Evolutionary conservation across 805 yeast genomes (phyloP).

Genomic region (Blastobotrys muscicola): DNA sequence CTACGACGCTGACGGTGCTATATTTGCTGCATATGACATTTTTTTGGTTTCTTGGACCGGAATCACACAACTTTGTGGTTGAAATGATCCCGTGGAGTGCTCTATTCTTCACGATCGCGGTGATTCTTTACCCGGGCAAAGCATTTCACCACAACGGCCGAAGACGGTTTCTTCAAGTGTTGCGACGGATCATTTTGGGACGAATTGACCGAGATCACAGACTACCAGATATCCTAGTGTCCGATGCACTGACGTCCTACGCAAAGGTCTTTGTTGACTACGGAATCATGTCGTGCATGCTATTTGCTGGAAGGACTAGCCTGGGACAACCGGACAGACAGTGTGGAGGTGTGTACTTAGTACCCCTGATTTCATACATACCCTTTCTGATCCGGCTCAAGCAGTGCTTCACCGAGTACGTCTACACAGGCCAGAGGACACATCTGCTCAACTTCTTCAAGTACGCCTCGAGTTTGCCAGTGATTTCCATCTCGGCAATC

Average conservation of each 20-base stretch:
- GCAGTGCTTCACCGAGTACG: constrained; percentile 72
- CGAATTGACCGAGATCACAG: constrained; percentile 47
- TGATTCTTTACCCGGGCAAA: constrained; percentile 31
- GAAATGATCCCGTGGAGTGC: constrained; percentile 33
- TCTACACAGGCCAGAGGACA: constrained; percentile 37
- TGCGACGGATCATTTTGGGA: constrained; percentile 46
- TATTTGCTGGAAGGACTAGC: constrained; percentile 30
- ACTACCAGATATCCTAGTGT: constrained; percentile 69
- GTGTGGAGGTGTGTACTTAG: constrained; percentile 29
- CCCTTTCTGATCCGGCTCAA: constrained; percentile 72
- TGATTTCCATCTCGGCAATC: constrained; percentile 30
- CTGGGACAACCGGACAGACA: constrained; percentile 26
- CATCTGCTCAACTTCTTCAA: constrained; percentile 69
- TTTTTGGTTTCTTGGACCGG: constrained; percentile 24
- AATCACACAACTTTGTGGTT: constrained; percentile 15
- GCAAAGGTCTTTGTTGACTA: constrained; percentile 68
- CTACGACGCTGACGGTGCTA: constrained; percentile 24
- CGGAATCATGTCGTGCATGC: constrained; percentile 43
- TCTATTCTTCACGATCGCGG: constrained; percentile 24
- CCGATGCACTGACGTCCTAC: constrained; percentile 81
- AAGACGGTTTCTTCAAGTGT: constrained; percentile 35
- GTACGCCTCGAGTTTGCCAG: constrained; percentile 57
- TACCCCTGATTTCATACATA: constrained; percentile 31
- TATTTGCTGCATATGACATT: neutral
- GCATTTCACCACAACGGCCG: constrained; percentile 31